phyloP scores from a whole-genome alignment of 2,329 filamentous ascomycete genomes.

The Penicillium sp. region DNA sequence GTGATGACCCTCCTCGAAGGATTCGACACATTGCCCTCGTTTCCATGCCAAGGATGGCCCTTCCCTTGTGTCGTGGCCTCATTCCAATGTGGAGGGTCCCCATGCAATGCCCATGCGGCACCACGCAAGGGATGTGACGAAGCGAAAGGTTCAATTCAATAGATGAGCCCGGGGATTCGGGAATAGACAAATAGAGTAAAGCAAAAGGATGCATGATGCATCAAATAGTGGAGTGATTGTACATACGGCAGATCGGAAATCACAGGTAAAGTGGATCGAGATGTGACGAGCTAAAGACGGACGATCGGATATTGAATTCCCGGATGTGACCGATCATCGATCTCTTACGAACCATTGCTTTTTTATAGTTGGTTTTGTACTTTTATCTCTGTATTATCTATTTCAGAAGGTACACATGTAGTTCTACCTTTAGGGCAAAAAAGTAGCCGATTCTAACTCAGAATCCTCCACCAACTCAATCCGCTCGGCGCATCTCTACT shows the following conservation, averaged over 20 bases:
- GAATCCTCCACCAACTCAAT: neutral
- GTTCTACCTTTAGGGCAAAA: no score
- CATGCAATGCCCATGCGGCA: conserved; percentile 13
- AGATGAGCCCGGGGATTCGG: neutral
- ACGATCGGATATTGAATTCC: neutral
- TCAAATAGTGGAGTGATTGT: neutral
- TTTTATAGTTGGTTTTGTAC: neutral
- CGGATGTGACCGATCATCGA: conserved; percentile 7
- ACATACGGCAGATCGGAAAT: neutral
- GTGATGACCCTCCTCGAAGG: no score
- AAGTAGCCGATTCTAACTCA: neutral
- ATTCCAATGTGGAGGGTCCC: conserved; percentile 8
- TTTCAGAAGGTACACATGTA: neutral
- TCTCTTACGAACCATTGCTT: neutral
- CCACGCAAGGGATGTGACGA: conserved; percentile 14
- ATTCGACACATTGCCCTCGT: neutral
- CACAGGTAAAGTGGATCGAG: neutral
- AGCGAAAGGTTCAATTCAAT: conserved; percentile 3
- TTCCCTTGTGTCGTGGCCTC: neutral
- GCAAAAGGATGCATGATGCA: neutral
- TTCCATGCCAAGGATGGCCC: neutral
- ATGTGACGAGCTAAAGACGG: neutral
- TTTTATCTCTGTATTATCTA: neutral
- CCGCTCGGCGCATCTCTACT: conserved; percentile 33
- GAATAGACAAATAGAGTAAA: neutral